Base-by-base conservation (phyloP, 495 filamentous ascomycete genomes). In the Trichodelitschia bisporula region DNA sequence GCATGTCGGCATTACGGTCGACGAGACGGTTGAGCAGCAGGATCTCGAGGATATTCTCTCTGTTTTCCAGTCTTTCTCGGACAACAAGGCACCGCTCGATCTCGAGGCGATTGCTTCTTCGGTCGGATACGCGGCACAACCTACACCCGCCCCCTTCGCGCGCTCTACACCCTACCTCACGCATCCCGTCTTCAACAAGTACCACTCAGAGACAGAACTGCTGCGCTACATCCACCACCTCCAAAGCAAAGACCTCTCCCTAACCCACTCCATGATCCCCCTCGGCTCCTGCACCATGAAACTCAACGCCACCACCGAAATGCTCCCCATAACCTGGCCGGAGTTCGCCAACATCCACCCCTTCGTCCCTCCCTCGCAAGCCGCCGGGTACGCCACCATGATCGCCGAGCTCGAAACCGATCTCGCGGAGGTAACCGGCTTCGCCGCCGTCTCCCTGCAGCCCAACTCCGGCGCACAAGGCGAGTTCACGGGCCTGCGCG, bases 281-380 rank as follows among this genome's bases (percentile, higher is more conserved):
- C 66, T 97, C n/a, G 86, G 86, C 17, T 95, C 89, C 12, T 97
- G 86, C 59, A 97, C 86, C 15, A 97, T 97, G 86, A 97, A 97
- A 61, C 70, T 97, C 26, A 97, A 97, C 45, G 80, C 77, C 34
- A 89, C 84, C 19, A 76, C 77, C 11, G 84, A 95, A 49, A 95
- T 89, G 77, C 64, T 77, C 6, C 77, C 86, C 13, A 58, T 93
- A 33, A 82, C 80, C 1, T 77, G 70, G 59, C 72, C 73, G 8
- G 72, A 82, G 42, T 84, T 91, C 51, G 65, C 78, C 27, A 67
- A 73, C 28, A 66, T 95, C 17, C 86, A 97, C 51, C 86, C 86
- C 2, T 79, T 80, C 42, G 65, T 66, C 14, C 73, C 75, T 1
- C 39, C 53, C 1, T 51, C 64, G 17, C 58, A 71, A 37, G 63